A percentile compares a stretch with the other conserved stretches of the same genome.
Conservation (phyloP, 176 grass and related monocot genomes). For the Musa acuminata region DNA sequence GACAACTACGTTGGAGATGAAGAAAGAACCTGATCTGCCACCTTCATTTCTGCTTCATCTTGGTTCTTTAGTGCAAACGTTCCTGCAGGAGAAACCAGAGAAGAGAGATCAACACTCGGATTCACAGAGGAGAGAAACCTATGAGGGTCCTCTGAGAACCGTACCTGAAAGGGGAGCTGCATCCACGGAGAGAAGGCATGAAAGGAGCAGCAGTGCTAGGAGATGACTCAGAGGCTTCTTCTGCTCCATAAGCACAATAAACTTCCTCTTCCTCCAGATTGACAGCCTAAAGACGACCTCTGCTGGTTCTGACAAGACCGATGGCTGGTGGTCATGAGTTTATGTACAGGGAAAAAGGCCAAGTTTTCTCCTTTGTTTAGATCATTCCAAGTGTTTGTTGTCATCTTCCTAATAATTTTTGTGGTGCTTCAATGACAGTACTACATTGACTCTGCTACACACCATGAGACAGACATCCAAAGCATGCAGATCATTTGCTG, state of each 20-base stretch:
- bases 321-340: not conserved
- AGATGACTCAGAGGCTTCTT: slow-evolving; percentile 3
- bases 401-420: too few species aligned
- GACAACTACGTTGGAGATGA: too few species aligned
- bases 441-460: too few species aligned
- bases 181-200: not conserved
- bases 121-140: not conserved
- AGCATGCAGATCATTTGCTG: not conserved
- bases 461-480: too few species aligned
- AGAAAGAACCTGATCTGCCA: not conserved
- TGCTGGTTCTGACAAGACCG: not conserved
- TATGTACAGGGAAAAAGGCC: not conserved
- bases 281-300: not conserved
- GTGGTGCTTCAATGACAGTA: too few species aligned
- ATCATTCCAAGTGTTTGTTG: too few species aligned
- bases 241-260: not conserved
- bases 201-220: not conserved
- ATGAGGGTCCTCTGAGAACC: not conserved
- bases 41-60: not conserved
- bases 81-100: not conserved
- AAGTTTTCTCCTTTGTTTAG: not conserved
- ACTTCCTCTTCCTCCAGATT: not conserved
- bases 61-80: not conserved
- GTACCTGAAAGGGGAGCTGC: not conserved
- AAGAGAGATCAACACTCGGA: not conserved